Evolutionary conservation across 768 basidiomycete species (phyloP).

Genomic region (Podaxis sp.): DNA sequence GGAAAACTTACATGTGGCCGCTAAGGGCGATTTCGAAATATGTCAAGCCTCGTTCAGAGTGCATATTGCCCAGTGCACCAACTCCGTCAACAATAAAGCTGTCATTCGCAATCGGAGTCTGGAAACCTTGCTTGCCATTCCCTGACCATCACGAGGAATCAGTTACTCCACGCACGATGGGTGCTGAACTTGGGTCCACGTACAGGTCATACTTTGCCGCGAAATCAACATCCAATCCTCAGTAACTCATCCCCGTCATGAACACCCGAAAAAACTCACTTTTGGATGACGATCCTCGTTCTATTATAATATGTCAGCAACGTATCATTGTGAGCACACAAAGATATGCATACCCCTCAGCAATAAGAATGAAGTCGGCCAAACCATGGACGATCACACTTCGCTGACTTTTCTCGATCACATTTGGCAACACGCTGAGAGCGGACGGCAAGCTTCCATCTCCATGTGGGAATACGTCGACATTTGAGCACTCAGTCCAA

Average conservation of each 20-base stretch:
- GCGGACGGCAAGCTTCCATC: constrained; percentile 63
- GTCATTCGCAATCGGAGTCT: constrained; percentile 61
- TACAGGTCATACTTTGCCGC: constrained; percentile 41
- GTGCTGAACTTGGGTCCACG: constrained; percentile 10
- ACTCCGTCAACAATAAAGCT: constrained; percentile 72
- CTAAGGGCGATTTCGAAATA: constrained; percentile 66
- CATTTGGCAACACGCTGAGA: constrained; percentile 66
- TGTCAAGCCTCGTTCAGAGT: constrained; percentile 66
- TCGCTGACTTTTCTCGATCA: constrained; percentile 73
- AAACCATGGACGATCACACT: constrained; percentile 72
- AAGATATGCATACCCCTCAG: constrained; percentile 56
- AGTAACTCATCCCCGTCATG: not conserved
- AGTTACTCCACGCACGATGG: not conserved
- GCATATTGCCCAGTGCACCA: constrained; percentile 64
- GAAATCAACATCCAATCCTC: not conserved
- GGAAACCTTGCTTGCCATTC: constrained; percentile 73
- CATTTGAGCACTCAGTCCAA: constrained; percentile 65
- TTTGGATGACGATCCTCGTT: constrained; percentile 63
- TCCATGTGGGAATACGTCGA: constrained; percentile 59
- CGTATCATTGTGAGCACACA: not conserved
- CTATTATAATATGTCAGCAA: constrained; percentile 26
- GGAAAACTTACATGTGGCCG: constrained; percentile 62
- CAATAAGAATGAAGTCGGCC: constrained; percentile 71
- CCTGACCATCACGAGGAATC: not conserved
- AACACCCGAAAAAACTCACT: constrained; percentile 37